Conservation (phyloP, 2,329 filamentous ascomycete species). For the Lithohypha guttulata region DNA sequence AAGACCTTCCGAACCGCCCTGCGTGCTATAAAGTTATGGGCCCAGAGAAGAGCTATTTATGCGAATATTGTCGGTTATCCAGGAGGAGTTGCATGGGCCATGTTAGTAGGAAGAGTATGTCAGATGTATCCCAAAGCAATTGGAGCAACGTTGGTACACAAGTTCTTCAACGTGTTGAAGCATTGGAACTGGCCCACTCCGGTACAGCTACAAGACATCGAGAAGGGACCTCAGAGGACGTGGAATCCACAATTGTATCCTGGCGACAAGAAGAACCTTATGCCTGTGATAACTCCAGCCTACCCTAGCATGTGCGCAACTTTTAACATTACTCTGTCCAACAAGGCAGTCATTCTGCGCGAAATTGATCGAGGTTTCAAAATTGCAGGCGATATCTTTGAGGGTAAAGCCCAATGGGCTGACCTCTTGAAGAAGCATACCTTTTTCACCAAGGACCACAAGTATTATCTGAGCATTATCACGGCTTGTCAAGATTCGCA, state of each 20-base stretch:
- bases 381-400: constrained; percentile 69
- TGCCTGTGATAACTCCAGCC: constrained; percentile 96
- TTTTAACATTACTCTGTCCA: constrained; percentile 83
- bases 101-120: constrained; percentile 90
- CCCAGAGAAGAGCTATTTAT: constrained; percentile 81
- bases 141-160: constrained; percentile 75
- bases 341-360: constrained; percentile 68
- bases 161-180: constrained; percentile 87
- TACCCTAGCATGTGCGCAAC: constrained; percentile 98
- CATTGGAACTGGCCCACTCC: constrained; percentile 91
- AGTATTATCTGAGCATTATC: constrained; percentile 87
- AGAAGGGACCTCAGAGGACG: constrained; percentile 70
- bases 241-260: constrained; percentile 88
- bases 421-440: constrained; percentile 81
- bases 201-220: constrained; percentile 80
- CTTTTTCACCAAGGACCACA: constrained; percentile 88
- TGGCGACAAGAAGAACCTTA: constrained; percentile 73
- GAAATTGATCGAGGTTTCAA: constrained; percentile 70
- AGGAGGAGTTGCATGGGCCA: constrained; percentile 94
- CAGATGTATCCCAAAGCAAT: constrained; percentile 92
- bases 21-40: constrained; percentile 92
- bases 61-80: constrained; percentile 95
- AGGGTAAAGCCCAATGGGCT: constrained; percentile 68
- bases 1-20: constrained; percentile 83
- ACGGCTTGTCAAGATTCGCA: constrained; percentile 75